phyloP scores from a whole-genome alignment of 768 basidiomycete genomes.

The Pleurotus eryngii region DNA sequence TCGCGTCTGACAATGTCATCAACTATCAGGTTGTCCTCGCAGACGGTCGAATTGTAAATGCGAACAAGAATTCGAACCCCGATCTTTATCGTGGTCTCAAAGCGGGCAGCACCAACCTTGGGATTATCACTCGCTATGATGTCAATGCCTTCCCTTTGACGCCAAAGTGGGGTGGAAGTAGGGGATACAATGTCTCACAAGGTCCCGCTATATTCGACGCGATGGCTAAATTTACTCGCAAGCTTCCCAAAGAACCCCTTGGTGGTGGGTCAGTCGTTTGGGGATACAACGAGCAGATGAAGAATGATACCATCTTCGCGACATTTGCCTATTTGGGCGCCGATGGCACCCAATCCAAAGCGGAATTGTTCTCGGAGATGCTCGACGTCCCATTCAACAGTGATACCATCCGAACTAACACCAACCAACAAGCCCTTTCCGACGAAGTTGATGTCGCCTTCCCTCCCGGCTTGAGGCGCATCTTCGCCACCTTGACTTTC shows the following conservation, averaged over 20 bases:
- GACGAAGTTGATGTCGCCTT: constrained; percentile 6
- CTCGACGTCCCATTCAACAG: neutral
- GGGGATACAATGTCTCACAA: constrained; percentile 7
- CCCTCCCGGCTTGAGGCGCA: constrained; percentile 1
- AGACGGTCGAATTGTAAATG: constrained; percentile 10
- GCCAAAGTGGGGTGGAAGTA: constrained; percentile 13
- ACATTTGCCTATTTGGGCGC: constrained; percentile 1
- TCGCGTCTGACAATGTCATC: constrained; percentile 11
- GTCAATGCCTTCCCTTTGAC: constrained; percentile 6
- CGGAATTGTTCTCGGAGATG: constrained; percentile 2
- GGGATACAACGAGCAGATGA: constrained; percentile 1
- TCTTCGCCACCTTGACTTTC: constrained; percentile 5
- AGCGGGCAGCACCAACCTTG: constrained; percentile 15
- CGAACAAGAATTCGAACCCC: constrained; percentile 2
- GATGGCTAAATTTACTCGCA: constrained; percentile 1
- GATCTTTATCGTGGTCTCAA: constrained; percentile 17
- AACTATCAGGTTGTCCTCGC: constrained; percentile 14
- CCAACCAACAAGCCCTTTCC: neutral
- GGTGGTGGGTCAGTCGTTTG: constrained; percentile 4
- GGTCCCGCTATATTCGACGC: neutral
- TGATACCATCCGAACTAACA: neutral
- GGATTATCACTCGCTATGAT: constrained; percentile 16
- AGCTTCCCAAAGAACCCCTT: constrained; percentile 1
- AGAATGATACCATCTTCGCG: constrained; percentile 3
- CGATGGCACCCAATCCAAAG: neutral